Percentiles rank a stretch among this genome's conserved stretches.
Evolutionary conservation across 2,329 filamentous ascomycete genomes (phyloP).

Genomic region (Stachybotrys echinatus): DNA sequence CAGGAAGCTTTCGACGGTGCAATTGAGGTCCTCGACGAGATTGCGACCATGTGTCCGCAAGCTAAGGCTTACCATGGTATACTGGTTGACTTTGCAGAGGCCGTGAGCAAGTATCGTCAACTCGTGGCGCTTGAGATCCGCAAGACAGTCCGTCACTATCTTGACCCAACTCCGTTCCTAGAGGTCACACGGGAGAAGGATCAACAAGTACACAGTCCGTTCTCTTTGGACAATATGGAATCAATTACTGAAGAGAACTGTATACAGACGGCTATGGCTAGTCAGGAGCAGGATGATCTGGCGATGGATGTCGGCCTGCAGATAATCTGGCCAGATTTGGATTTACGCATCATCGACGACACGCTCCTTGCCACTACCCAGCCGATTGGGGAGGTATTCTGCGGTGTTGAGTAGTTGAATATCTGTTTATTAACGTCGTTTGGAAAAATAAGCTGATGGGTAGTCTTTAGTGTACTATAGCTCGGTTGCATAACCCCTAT

Average conservation of each 20-base stretch:
- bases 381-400: background rate
- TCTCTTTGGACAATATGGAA: background rate
- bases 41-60: constrained; percentile 1
- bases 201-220: background rate
- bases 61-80: constrained; percentile 1
- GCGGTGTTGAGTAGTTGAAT: background rate
- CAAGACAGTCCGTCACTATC: background rate
- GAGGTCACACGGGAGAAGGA: background rate
- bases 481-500: too few species aligned
- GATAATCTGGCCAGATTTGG: constrained; percentile 1
- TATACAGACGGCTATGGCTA: too few species aligned
- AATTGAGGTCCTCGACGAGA: background rate
- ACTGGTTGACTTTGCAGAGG: background rate
- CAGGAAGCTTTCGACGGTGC: constrained; percentile 1
- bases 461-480: too few species aligned
- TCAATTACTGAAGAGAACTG: background rate
- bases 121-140: background rate
- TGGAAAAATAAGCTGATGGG: too few species aligned
- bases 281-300: background rate
- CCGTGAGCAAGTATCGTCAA: background rate
- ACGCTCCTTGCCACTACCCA: background rate
- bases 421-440: too few species aligned
- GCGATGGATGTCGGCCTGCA: background rate
- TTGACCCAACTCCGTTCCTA: constrained; percentile 1
- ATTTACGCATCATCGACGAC: background rate